phyloP scores from a whole-genome alignment of 495 filamentous ascomycete species.

The Penicillium atrosanguineum region DNA sequence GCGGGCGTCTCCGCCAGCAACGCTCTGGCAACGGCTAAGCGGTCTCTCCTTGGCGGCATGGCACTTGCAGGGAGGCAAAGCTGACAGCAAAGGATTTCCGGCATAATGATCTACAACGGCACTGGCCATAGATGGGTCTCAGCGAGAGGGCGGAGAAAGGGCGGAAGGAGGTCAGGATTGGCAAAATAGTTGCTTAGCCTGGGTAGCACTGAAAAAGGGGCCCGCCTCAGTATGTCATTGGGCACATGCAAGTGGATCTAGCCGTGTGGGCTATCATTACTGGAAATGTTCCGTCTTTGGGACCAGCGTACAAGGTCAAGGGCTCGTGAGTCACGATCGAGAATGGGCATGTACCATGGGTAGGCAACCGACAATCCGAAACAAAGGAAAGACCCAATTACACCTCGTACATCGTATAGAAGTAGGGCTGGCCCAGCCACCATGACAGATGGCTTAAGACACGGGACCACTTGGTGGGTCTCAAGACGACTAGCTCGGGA shows the following conservation, averaged over 20 bases:
- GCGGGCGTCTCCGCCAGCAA: not conserved
- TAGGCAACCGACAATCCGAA: not conserved
- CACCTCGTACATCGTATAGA: slow-evolving; percentile 1
- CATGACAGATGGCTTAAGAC: slow-evolving; percentile 17
- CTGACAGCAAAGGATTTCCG: slow-evolving; percentile 2
- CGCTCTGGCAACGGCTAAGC: not conserved
- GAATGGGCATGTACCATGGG: not conserved
- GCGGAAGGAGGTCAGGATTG: slow-evolving; percentile 16
- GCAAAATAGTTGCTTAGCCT: slow-evolving; percentile 14
- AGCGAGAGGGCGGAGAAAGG: slow-evolving; percentile 2
- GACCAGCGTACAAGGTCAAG: slow-evolving; percentile 2
- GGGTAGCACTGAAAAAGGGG: slow-evolving; percentile 17
- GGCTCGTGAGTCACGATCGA: slow-evolving; percentile 1
- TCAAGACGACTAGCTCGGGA: not conserved
- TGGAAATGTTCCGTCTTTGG: slow-evolving; percentile 24
- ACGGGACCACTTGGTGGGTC: slow-evolving; percentile 23
- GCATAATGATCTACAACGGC: slow-evolving; percentile 10
- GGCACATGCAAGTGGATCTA: slow-evolving; percentile 14
- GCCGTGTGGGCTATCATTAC: slow-evolving; percentile 28
- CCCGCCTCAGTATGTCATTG: slow-evolving; percentile 11
- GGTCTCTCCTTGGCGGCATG: slow-evolving; percentile 12
- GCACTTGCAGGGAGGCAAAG: slow-evolving; percentile 17
- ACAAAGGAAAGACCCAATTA: not conserved
- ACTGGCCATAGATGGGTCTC: slow-evolving; percentile 6
- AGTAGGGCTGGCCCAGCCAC: slow-evolving; percentile 16